Base-by-base conservation (phyloP, 2,329 filamentous ascomycete species). In the Metarhizium sp. region DNA sequence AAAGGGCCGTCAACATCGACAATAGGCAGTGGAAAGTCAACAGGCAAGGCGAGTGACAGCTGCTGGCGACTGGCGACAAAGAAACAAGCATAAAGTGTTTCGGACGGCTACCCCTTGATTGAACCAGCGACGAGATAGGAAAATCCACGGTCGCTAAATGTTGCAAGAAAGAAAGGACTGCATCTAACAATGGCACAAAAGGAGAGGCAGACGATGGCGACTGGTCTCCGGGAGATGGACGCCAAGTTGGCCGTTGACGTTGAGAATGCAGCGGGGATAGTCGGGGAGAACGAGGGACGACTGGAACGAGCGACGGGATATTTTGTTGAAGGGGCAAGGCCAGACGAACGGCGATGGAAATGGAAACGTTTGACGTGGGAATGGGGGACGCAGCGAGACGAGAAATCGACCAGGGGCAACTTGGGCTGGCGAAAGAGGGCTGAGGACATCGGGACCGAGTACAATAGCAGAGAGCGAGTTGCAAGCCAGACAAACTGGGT, bases 231-330 rank as follows among this genome's bases (percentile, higher is more conserved):
- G 4, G 48, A 57, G 60, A 61, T 59, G 57, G 53, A 54, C 50
- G 58, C 56, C 25, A 16, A 59, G 59, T 59, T 59, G 57, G 54
- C 53, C 46, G 58, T 56, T 32, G 29, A 59, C n/a, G 43, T 50
- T 46, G 53, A 55, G 50, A 60, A 62, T 59, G 63, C 61, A 64
- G 59, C 60, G 60, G 58, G 64, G 63, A 62, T 61, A 61, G 61
- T 62, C 59, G 61, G 59, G 59, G 18, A 65, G 66, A 69, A 69
- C 59, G 69, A 71, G 66, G 62, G 70, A 72, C 43, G 51, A 54
- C 70, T 72, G 69, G 69, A 73, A 72, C 69, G 69, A 72, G 66
- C 61, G 66, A 61, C 69, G 34, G 56, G 52, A 54, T 54, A 57
- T 70, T 70, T 51, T 6, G 68, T 70, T 71, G 69, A 69, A 72